Evolutionary conservation across 108 stramenopile species (phyloP), one percentile per base, ranked within the genome.

Genomic region (Cafeteria roenbergensis): DNA sequence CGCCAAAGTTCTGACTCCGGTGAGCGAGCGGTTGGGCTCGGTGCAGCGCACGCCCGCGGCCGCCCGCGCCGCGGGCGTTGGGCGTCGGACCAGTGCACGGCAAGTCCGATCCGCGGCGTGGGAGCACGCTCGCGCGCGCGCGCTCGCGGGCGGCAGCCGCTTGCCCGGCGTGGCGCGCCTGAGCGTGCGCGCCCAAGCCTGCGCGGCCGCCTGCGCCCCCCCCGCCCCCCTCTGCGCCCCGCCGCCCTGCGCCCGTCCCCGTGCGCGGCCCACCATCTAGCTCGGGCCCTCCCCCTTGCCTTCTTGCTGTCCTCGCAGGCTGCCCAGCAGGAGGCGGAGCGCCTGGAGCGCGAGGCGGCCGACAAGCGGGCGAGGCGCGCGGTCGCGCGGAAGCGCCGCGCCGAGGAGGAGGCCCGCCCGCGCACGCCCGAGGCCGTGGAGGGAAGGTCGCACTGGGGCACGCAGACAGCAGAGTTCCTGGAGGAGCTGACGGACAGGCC

Each of bases 401-500:
- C 59, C 22, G 37, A 8, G 22, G 24, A 25, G 21, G 2, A 22
- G n/a, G 37, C 30, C 36, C 59, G 56, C 8, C 31, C 59, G 17
- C 59, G 36, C 21, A 61, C 82, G 0, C 81, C 83, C 24, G 73
- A 79, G 28, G 68, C 83, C 14, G 79, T 75, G 8, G 42, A 53
- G 20, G 83, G 81, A 1, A 63, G 83, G 27, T 26, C 30, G 27
- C 79, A 84, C 60, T 78, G 74, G 77, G 75, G 76, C 38, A 74
- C 70, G 22, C 83, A 84, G 65, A 84, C 83, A 0, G 83, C 82
- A 26, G 75, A 71, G 12, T 82, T 76, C 61, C 70, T 84, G 0
- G 83, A 84, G 55, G 81, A 80, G 68, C 81, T 84, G 14, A 61
- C 75, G 0, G 83, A 84, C 62, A 51, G 71, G 28, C 75, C 78